Evolutionary conservation across 768 basidiomycete genomes (phyloP), one percentile per base, ranked within the genome.

Genomic region (Panaeolus cyanescens): DNA sequence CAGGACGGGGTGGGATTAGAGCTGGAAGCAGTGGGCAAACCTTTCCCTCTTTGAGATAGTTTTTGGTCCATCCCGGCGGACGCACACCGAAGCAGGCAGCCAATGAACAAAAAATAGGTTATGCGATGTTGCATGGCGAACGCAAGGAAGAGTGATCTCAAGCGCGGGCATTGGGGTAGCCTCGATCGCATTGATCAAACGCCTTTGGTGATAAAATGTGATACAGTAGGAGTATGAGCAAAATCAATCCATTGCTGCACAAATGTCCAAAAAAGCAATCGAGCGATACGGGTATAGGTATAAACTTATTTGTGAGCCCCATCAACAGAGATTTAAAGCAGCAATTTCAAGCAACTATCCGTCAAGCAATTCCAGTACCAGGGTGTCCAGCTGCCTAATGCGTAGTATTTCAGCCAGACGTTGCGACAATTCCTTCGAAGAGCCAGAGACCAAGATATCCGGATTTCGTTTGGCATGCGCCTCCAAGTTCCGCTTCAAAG

Each of bases 401-500:
- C 78, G 74, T 62, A 90, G 70, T 19, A 90, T 70, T 4, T 66
- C 68, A 36, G 66, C 62, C 37, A 90, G 75, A 37, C 86, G 76
- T 31, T 76, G 75, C 4, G 70, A 72, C 79, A 90, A 78, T 67
- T 87, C 84, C 13, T 63, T 65, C 61, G 79, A 81, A 22, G 79
- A 75, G 0, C 87, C 88, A 15, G 74, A 69, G 0, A 78, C 69
- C 19, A 77, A n/a, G 33, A 89, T 80, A 0, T 64, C 65, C 20
- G 76, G 64, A 64, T 90, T 85, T 59, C 69, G 69, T 10, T 64
- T 73, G 1, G 85, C 80, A 65, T 90, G 87, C 1, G 80, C 87
- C 19, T 75, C 74, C 4, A 90, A 78, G 64, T 90, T 90, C 10
- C 83, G 75, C 63, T 79, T 79, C 31, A 90, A 74, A 0, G 84